Evolutionary conservation across 2,329 filamentous ascomycete species (phyloP), one percentile per base, ranked within the genome.

Genomic region (Cordyceps militaris): DNA sequence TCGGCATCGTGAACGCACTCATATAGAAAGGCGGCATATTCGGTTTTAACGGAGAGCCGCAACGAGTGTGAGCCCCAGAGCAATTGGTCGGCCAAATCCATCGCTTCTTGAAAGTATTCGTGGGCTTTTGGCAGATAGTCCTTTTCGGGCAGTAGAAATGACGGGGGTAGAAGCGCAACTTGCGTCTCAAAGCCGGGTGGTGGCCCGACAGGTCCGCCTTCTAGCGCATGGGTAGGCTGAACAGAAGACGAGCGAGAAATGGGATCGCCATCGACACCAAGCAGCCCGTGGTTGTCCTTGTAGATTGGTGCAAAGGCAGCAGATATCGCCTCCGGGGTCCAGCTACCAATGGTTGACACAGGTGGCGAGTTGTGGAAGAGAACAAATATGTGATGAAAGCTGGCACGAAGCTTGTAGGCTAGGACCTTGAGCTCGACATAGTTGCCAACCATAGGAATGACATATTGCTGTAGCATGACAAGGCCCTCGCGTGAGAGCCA

Each of bases 371-470:
- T 97, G 75, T 97, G 91, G 69, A 97, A 97, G 13, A 97, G 81
- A 56, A 96, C 94, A 70, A 96, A 96, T 63, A 99, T 91, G 74
- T 99, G 93, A 66, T 95, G 94, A 69, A 97, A 96, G 21, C 91
- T 96, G 16, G 94, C 94, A 60, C 91, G 86, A 14, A 99, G 80
- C 73, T 97, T 99, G 70, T 91, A 90, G 21, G 89, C 87, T 62
- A 99, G 80, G 46, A 97, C 92, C 67, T 91, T 92, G 58, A 96
- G 84, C 70, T 96, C 92, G 67, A 79, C 84, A 73, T 85, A 90
- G 66, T 83, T 87, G 64, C 80, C 85, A 57, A 90, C 89, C 81
- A 87, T 89, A 43, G 93, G 94, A 21, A 97, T 76, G 48, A 99
- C 85, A 69, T 93, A 94, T 67, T 86, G 81, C 66, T 97, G 91